Conservation (phyloP, 1,284 basidiomycete genomes). For the Cryptococcus hybrid region DNA sequence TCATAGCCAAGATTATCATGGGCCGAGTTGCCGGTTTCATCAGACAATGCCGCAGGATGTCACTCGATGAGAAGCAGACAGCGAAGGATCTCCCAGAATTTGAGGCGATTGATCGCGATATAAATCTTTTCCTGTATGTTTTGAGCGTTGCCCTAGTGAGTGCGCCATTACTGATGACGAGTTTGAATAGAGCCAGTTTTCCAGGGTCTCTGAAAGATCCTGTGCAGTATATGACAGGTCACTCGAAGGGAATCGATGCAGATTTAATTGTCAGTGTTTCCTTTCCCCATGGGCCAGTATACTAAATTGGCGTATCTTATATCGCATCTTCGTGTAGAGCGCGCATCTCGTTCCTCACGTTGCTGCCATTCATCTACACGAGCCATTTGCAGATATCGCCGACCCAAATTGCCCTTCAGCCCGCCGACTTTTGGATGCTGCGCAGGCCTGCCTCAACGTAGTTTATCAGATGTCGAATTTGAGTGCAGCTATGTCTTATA, state of each 20-base stretch:
- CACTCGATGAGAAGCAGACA: constrained; percentile 4
- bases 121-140: constrained; percentile 22
- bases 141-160: background rate
- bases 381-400: constrained; percentile 36
- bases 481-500: constrained; percentile 27
- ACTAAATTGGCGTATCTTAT: background rate
- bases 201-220: constrained; percentile 36
- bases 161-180: background rate
- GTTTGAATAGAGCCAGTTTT: constrained; percentile 22
- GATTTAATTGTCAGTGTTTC: constrained; percentile 30
- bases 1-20: constrained; percentile 18
- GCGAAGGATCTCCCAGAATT: constrained; percentile 21
- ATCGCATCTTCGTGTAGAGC: constrained; percentile 9
- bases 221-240: constrained; percentile 21
- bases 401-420: constrained; percentile 27
- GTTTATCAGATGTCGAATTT: constrained; percentile 29
- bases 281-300: background rate
- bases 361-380: constrained; percentile 40
- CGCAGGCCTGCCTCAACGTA: constrained; percentile 28
- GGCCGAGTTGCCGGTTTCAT: constrained; percentile 28
- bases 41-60: constrained; percentile 14
- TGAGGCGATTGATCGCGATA: constrained; percentile 25
- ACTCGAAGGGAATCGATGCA: constrained; percentile 29
- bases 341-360: constrained; percentile 32
- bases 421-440: constrained; percentile 22